These are phyloP conservation scores for Alternaria sp. DNA, from an alignment of 2,329 filamentous ascomycete genomes.

Conservation along the genomic window DNA sequence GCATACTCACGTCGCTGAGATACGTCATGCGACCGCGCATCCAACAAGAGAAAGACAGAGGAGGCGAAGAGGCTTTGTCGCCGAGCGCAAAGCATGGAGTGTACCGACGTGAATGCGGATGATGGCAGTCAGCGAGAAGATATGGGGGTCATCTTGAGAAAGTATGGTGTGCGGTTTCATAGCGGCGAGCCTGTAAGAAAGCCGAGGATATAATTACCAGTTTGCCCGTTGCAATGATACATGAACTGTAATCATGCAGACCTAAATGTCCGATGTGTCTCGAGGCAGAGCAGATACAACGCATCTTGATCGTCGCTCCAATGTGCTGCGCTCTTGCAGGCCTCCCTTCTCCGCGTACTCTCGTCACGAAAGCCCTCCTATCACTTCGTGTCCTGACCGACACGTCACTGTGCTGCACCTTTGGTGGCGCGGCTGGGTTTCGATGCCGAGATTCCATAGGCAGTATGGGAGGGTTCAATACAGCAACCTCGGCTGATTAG, in stretches of 20 bases:
- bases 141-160: not conserved
- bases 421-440: not conserved
- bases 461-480: too few relatives aligned
- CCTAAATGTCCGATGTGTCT: not conserved
- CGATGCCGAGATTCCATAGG: not conserved
- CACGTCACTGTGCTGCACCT: not conserved
- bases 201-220: not conserved
- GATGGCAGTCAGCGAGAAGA: not conserved
- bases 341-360: not conserved
- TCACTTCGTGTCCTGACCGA: not conserved
- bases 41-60: not conserved
- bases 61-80: not conserved
- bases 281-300: not conserved
- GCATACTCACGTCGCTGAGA: not conserved
- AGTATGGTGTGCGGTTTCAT: not conserved
- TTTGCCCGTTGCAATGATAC: fast-evolving
- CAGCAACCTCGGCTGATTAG: not conserved
- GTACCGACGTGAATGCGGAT: not conserved
- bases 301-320: not conserved
- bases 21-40: not conserved
- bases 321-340: not conserved
- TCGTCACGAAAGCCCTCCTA: not conserved
- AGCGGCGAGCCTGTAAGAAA: not conserved
- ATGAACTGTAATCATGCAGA: not conserved
- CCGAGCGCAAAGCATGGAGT: not conserved